phyloP scores from a whole-genome alignment of 2,329 filamentous ascomycete genomes.

The Aspergillus piperis region DNA sequence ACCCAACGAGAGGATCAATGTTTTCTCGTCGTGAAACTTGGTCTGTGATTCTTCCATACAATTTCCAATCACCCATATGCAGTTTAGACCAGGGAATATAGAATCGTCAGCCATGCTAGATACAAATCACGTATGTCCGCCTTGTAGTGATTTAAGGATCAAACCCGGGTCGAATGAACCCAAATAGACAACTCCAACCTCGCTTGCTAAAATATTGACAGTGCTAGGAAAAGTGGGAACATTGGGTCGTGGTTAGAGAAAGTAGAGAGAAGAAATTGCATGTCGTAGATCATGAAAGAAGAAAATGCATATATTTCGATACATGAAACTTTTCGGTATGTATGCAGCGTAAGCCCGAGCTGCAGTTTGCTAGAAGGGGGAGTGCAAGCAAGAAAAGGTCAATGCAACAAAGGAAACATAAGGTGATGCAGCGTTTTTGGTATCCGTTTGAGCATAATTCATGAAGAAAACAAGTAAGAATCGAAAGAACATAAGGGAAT shows the following conservation, averaged over 20 bases:
- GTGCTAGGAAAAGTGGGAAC: neutral
- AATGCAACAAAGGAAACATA: constrained; percentile 3
- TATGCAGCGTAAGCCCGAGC: neutral
- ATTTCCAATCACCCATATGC: neutral
- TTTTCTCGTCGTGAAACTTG: too few species aligned
- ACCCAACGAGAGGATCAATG: too few species aligned
- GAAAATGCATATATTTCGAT: neutral
- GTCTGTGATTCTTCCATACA: neutral
- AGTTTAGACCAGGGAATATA: neutral
- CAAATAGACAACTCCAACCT: neutral
- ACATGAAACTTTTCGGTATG: neutral
- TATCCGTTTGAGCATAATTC: constrained; percentile 3
- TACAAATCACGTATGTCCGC: neutral
- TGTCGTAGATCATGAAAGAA: neutral
- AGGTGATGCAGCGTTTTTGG: neutral
- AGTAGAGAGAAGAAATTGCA: neutral
- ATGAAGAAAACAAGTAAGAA: constrained; percentile 1
- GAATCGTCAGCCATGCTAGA: neutral
- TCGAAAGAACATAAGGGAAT: neutral
- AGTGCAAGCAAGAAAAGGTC: neutral
- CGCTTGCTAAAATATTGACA: neutral
- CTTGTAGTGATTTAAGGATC: neutral
- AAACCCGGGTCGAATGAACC: neutral
- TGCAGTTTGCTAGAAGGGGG: constrained; percentile 1
- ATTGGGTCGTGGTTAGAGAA: neutral